Evolutionary conservation across 2,329 filamentous ascomycete genomes (phyloP), one percentile per base, ranked within the genome.

Genomic region (Penicillium hordei): DNA sequence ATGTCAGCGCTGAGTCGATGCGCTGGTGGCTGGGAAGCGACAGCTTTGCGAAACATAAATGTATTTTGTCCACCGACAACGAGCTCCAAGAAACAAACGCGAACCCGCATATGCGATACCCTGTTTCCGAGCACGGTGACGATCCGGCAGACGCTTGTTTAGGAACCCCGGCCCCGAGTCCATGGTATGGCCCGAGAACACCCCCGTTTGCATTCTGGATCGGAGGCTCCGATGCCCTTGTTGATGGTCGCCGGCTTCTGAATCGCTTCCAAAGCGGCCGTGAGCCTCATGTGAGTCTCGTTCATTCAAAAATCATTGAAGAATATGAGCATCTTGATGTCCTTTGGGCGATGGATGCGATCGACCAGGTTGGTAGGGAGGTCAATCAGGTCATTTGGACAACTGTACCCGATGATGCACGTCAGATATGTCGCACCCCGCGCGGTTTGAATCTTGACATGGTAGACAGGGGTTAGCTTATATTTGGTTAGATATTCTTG

Each of bases 301-400:
- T 96, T 5, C 90, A 96, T 75, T 83, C 84, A 61, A 95, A 91
- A 70, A 80, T 95, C 23, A 89, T 97, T 43, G 86, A 90, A 3
- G 90, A 89, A 46, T 96, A 96, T 72, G 93, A 97, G 76, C 93
- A 97, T 75, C 82, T 97, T 5, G 93, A 97, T 75, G 91, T 97
- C 1, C 86, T 97, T 38, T 97, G 93, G 93, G 92, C 93, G 0
- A 91, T 97, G 81, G 92, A 97, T 69, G 86, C 87, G 0, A 85
- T 92, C 17, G 87, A 93, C 48, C 85, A 93, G 72, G 90, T 97
- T 0, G 94, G 93, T 5, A 82, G 79, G 56, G 93, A 96, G 76
- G 79, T 97, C 0, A 83, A 86, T 31, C 88, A 93, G 67, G 88
- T 95, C 15, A 74, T 97, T 13, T 97, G 93, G 93, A 87, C 87